A percentile compares a stretch with the other conserved stretches of the same genome.
Evolutionary conservation across 2,329 filamentous ascomycete species (phyloP).

Genomic region (Aspergillus ibericus): DNA sequence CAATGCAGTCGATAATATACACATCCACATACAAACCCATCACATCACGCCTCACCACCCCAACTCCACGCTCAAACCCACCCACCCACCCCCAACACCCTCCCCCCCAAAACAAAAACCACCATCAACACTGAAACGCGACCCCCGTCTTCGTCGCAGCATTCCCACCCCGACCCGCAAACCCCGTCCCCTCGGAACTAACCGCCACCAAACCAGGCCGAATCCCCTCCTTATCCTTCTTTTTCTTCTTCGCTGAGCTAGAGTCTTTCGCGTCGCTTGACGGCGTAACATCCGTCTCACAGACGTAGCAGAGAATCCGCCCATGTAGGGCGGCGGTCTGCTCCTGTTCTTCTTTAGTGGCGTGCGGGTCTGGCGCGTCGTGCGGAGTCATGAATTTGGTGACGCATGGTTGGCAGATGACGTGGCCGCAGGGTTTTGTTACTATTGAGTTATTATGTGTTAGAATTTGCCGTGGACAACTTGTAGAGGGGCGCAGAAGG

Average conservation of each 20-base stretch:
- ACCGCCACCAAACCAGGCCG: constrained; percentile 75
- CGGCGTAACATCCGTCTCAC: constrained; percentile 72
- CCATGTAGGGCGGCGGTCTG: constrained; percentile 39
- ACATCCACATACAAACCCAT: no score
- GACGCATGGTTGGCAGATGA: constrained; percentile 82
- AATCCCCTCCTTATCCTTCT: constrained; percentile 55
- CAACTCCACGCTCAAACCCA: not conserved
- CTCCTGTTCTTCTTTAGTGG: constrained; percentile 51
- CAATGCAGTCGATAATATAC: not conserved
- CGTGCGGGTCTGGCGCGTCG: constrained; percentile 60
- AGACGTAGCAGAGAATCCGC: constrained; percentile 76
- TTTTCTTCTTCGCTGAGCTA: constrained; percentile 32
- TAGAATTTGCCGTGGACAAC: no score
- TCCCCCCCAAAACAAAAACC: not conserved
- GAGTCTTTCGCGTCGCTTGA: constrained; percentile 16
- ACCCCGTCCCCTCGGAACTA: constrained; percentile 85
- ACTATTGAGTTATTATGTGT: constrained; percentile 45
- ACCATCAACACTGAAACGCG: constrained; percentile 72
- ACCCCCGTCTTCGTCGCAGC: constrained; percentile 76
- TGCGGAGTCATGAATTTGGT: constrained; percentile 73
- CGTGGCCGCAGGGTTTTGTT: constrained; percentile 86
- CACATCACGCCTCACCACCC: not conserved
- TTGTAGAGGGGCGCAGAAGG: no score
- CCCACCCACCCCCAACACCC: no score
- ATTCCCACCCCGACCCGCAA: constrained; percentile 82